phyloP scores from a whole-genome alignment of 1,139 yeast species.

The Geotrichum carabidarum region DNA sequence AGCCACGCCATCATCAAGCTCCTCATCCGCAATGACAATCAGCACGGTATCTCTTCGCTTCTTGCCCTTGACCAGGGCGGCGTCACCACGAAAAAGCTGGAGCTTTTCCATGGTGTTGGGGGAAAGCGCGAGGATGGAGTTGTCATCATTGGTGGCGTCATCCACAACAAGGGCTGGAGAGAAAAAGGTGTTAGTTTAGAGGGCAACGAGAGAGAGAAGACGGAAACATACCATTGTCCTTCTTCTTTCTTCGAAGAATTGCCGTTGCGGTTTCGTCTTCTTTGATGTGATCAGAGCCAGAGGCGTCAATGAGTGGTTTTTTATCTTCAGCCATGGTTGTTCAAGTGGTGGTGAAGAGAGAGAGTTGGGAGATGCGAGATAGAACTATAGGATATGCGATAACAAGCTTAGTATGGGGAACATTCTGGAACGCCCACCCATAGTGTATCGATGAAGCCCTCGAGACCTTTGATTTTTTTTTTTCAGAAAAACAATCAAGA shows the following conservation, averaged over 20 bases:
- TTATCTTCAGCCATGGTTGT: slow-evolving; percentile 19
- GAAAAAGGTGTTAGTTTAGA: slow-evolving; percentile 1
- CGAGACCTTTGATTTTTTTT: neutral
- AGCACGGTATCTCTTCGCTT: slow-evolving; percentile 97
- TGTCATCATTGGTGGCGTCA: slow-evolving; percentile 95
- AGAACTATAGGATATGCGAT: neutral
- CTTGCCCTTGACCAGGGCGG: slow-evolving; percentile 95
- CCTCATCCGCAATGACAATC: slow-evolving; percentile 94
- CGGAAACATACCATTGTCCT: slow-evolving; percentile 56
- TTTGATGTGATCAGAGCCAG: slow-evolving; percentile 47
- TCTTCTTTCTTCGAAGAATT: slow-evolving; percentile 93
- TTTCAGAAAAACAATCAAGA: neutral
- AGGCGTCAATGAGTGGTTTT: slow-evolving; percentile 45
- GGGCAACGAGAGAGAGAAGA: slow-evolving; percentile 19
- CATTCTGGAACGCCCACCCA: slow-evolving; percentile 4
- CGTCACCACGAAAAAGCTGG: slow-evolving; percentile 95
- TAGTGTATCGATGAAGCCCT: neutral
- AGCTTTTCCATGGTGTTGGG: slow-evolving; percentile 92
- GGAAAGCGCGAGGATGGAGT: slow-evolving; percentile 91
- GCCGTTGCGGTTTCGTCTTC: slow-evolving; percentile 97
- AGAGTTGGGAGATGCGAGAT: neutral
- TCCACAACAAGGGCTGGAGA: slow-evolving; percentile 71
- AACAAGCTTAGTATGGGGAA: neutral
- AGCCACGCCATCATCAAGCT: slow-evolving; percentile 92
- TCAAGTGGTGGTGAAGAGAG: slow-evolving; percentile 9